Evolutionary conservation across 2,329 filamentous ascomycete species (phyloP), one percentile per base, ranked within the genome.

Genomic region (Hortaea sp.): DNA sequence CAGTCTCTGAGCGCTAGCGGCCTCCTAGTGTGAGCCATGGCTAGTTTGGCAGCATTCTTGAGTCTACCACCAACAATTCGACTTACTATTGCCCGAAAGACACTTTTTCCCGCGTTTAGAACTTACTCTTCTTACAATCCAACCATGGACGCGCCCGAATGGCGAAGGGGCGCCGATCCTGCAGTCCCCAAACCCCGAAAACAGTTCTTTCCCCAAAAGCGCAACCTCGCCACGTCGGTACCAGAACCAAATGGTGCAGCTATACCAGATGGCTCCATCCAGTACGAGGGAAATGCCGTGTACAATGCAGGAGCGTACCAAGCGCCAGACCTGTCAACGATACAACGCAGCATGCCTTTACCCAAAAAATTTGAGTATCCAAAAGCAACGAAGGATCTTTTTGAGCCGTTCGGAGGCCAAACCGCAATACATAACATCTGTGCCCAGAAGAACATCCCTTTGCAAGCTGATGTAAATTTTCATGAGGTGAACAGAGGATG

Each of bases 311-410:
- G 32, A 35, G 9, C 32, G 11, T 27, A 35, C 20, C 42, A 43
- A 11, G 42, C 32, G 7, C 42, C 13, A 10, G 35, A 40, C 12
- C 27, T 45, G 29, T 13, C 11, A 29, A 31, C 13, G 5, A 41
- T 45, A 13, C 43, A 29, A 35, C 29, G 27, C 9, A 45, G 20
- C 29, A 45, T 45, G 35, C 9, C 43, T 39, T 37, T 45, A 37
- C 43, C 43, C n/a, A 28, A 30, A 20, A 7, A 30, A 27, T 9
- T 29, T 11, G 37, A 45, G 12, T 45, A 45, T 40, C 37, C 37
- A 28, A 27, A 28, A n/a, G 20, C 6, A n/a, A 34, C 10, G 5
- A 40, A 35, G 28, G 20, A 40, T 32, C n/a, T 40, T 20, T 40
- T 39, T 11, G 29, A 31, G 9, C 35, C 29, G 37, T 11, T 5